A percentile compares a stretch with the other conserved stretches of the same genome.
Conservation (phyloP, 2,329 filamentous ascomycete species). For the Xylariaceae sp. region DNA sequence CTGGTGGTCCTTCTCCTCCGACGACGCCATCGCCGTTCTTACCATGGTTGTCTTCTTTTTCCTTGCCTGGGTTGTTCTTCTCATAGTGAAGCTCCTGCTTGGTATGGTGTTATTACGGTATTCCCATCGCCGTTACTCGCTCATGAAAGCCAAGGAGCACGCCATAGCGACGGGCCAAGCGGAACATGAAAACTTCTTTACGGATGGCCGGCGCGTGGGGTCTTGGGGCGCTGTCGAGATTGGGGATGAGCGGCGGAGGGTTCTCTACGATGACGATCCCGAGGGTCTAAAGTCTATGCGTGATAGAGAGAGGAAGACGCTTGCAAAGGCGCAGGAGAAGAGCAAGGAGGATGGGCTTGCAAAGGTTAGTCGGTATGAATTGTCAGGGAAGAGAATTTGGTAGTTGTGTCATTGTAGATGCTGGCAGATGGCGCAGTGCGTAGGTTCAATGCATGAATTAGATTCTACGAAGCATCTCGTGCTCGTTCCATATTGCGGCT, state of each 20-base stretch:
- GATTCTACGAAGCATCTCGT: no score
- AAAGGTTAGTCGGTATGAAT: constrained; percentile 77
- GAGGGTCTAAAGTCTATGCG: constrained; percentile 63
- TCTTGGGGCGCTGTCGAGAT: constrained; percentile 85
- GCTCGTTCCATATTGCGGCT: no score
- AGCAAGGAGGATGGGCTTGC: constrained; percentile 47
- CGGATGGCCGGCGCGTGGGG: constrained; percentile 72
- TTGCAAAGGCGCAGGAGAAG: constrained; percentile 54
- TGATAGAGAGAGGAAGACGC: constrained; percentile 62
- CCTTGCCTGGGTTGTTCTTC: constrained; percentile 76
- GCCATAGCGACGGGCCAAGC: constrained; percentile 43
- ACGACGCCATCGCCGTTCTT: constrained; percentile 69
- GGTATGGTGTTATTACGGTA: constrained; percentile 85
- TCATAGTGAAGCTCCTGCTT: constrained; percentile 80
- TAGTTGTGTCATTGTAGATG: constrained; percentile 35
- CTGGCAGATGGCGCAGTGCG: no score
- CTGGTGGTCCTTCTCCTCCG: constrained; percentile 60
- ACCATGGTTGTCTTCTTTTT: constrained; percentile 89
- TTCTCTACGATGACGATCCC: constrained; percentile 83
- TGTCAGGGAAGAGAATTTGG: constrained; percentile 98
- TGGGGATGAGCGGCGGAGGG: constrained; percentile 78
- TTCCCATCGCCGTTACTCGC: constrained; percentile 72
- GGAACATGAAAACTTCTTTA: constrained; percentile 58
- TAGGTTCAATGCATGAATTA: no score
- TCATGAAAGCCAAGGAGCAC: constrained; percentile 72